These are phyloP conservation scores for Arthroderma sp. DNA, from an alignment of 2,329 filamentous ascomycete species.

Conservation along the genomic window DNA sequence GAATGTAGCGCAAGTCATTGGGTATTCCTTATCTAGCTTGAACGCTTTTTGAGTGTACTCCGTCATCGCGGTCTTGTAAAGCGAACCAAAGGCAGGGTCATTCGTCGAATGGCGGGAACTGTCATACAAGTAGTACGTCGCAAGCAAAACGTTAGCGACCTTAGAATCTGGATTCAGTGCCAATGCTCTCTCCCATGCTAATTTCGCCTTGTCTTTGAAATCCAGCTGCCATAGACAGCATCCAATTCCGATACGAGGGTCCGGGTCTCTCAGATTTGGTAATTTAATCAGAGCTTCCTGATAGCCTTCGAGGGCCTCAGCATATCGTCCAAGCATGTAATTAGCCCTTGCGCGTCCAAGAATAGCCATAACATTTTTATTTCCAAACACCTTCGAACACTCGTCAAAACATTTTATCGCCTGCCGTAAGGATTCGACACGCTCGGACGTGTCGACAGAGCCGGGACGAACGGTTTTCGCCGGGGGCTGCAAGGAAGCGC, in stretches of 20 bases:
- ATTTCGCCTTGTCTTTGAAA: conserved; percentile 81
- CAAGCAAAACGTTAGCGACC: conserved; percentile 77
- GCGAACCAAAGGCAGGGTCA: conserved; percentile 66
- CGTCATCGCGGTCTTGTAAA: conserved; percentile 90
- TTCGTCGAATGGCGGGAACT: conserved; percentile 72
- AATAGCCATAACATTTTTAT: conserved; percentile 81
- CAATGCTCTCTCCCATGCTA: conserved; percentile 76
- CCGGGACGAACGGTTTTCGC: conserved; percentile 52
- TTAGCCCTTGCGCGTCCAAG: conserved; percentile 79
- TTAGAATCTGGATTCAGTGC: conserved; percentile 77
- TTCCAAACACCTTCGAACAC: conserved; percentile 68
- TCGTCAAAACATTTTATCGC: conserved; percentile 93
- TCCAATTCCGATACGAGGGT: conserved; percentile 89
- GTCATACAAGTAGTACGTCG: conserved; percentile 75
- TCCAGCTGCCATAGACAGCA: conserved; percentile 96
- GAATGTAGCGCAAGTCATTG: conserved; percentile 81
- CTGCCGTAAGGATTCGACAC: conserved; percentile 64
- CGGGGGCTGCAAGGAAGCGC: conserved; percentile 69
- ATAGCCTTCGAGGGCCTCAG: conserved; percentile 70
- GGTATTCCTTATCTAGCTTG: conserved; percentile 82
- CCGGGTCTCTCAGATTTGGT: conserved; percentile 78
- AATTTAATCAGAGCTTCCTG: conserved; percentile 77
- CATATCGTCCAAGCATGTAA: conserved; percentile 75
- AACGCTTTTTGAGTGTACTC: conserved; percentile 89
- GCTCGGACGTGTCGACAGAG: conserved; percentile 53